These are phyloP conservation scores for Debaryomyces sp. DNA, from an alignment of 1,139 yeast species.

Conservation along the genomic window DNA sequence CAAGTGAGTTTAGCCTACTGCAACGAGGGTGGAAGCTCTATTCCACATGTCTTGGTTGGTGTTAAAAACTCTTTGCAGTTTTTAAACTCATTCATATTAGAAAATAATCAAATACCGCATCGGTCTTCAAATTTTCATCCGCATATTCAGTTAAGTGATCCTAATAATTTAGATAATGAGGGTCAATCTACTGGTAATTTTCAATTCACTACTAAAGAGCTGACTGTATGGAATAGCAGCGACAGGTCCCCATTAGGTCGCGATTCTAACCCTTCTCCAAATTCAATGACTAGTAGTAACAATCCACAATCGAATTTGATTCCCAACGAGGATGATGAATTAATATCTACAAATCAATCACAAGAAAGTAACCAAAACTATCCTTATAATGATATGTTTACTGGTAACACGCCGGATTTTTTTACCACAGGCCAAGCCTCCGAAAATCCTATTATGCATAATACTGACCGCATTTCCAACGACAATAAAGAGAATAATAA, in stretches of 20 bases:
- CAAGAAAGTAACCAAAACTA: constrained; percentile 8
- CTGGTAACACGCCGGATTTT: constrained; percentile 35
- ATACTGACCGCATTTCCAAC: constrained; percentile 6
- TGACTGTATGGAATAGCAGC: constrained; percentile 27
- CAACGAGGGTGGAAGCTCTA: constrained; percentile 53
- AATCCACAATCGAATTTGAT: constrained; percentile 13
- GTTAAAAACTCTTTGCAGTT: constrained; percentile 52
- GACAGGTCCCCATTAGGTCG: constrained; percentile 27
- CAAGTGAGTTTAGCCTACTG: constrained; percentile 70
- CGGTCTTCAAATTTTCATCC: constrained; percentile 15
- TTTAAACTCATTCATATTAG: constrained; percentile 56
- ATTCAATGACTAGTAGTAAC: constrained; percentile 20
- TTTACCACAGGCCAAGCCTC: constrained; percentile 29
- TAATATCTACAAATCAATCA: constrained; percentile 14
- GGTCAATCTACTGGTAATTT: constrained; percentile 19
- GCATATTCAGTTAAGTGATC: constrained; percentile 19
- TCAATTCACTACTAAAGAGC: constrained; percentile 20
- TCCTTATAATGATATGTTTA: constrained; percentile 23
- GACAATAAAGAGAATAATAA: constrained; percentile 5
- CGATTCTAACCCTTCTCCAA: constrained; percentile 28
- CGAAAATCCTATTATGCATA: constrained; percentile 13
- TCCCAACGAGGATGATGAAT: constrained; percentile 8
- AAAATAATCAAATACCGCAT: constrained; percentile 27
- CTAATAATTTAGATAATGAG: constrained; percentile 13
- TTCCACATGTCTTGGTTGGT: constrained; percentile 61